Percentiles rank a stretch among this genome's conserved stretches.
These are phyloP conservation scores for Tillandsia fasciculata DNA, from an alignment of 176 grass and related monocot genomes.

Conservation along the genomic window DNA sequence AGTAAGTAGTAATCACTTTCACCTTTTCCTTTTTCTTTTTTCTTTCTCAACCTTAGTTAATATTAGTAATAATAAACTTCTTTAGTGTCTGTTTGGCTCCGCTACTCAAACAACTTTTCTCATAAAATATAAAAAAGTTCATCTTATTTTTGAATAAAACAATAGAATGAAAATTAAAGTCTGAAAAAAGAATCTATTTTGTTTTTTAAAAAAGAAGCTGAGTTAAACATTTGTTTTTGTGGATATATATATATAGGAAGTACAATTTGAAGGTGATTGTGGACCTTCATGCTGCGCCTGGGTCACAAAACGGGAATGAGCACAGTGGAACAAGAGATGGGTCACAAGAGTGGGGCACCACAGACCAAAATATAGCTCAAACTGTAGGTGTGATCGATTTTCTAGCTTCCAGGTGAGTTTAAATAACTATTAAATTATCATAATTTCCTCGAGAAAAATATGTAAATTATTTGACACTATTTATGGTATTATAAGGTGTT, in stretches of 20 bases:
- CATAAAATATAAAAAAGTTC: not conserved
- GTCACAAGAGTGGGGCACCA: conserved; percentile 41
- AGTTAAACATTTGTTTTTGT: no score
- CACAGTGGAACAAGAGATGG: conserved; percentile 42
- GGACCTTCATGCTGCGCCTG: conserved; percentile 52
- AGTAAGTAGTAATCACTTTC: conserved; percentile 25
- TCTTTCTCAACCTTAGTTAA: no score
- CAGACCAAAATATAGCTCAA: conserved; percentile 27
- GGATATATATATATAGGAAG: conserved; percentile 16
- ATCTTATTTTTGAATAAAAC: no score
- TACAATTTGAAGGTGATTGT: conserved; percentile 45
- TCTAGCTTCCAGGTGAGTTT: conserved; percentile 22
- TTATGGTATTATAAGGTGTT: not conserved
- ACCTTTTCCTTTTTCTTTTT: no score
- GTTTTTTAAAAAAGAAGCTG: no score
- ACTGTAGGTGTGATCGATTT: conserved; percentile 41
- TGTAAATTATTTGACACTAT: not conserved
- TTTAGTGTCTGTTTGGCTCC: no score
- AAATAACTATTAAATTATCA: not conserved
- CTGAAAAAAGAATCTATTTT: no score
- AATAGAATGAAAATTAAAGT: no score
- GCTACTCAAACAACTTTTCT: not conserved
- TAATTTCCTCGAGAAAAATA: not conserved
- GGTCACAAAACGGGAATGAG: conserved; percentile 47
- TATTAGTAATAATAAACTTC: no score